A percentile compares a stretch with the other conserved stretches of the same genome.
Evolutionary conservation across 129 eudicot species (phyloP).

Genomic region (Chrysanthemum makinoi): DNA sequence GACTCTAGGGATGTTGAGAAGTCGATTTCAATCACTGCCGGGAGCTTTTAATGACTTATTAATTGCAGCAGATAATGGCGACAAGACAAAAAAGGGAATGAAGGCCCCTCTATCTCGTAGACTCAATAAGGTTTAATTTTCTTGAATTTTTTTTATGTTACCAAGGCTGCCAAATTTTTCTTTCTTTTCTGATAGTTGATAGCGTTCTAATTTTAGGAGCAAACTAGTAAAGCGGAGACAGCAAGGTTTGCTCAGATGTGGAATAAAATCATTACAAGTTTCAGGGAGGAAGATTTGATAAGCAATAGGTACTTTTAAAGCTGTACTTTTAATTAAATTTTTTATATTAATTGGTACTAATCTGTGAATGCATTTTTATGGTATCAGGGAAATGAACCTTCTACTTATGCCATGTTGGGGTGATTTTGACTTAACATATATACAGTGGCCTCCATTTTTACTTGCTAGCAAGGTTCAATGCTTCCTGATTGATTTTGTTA

Average conservation of each 20-base stretch:
- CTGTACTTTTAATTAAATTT: not conserved
- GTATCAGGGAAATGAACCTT: constrained; percentile 68
- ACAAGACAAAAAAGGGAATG: constrained; percentile 57
- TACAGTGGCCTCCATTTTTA: constrained; percentile 95
- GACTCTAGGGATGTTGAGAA: constrained; percentile 85
- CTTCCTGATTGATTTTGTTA: constrained; percentile 15
- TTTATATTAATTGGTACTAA: not conserved
- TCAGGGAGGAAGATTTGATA: constrained; percentile 92
- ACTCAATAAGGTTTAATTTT: constrained; percentile 48
- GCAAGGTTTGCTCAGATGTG: constrained; percentile 93
- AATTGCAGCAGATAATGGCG: constrained; percentile 63
- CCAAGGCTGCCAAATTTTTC: not conserved
- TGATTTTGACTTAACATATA: constrained; percentile 65
- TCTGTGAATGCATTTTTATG: constrained; percentile 3
- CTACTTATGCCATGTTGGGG: constrained; percentile 84
- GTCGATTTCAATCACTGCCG: constrained; percentile 78
- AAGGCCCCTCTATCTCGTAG: constrained; percentile 53
- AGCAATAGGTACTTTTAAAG: constrained; percentile 49
- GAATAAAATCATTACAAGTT: constrained; percentile 82
- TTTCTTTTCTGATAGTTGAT: not conserved
- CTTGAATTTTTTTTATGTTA: constrained; percentile 6
- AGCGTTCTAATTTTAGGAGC: constrained; percentile 44
- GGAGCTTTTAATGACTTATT: constrained; percentile 76
- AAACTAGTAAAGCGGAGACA: constrained; percentile 58
- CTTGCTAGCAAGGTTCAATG: constrained; percentile 83